Base-by-base conservation (phyloP, 768 basidiomycete genomes). In the Mycena filopes region DNA sequence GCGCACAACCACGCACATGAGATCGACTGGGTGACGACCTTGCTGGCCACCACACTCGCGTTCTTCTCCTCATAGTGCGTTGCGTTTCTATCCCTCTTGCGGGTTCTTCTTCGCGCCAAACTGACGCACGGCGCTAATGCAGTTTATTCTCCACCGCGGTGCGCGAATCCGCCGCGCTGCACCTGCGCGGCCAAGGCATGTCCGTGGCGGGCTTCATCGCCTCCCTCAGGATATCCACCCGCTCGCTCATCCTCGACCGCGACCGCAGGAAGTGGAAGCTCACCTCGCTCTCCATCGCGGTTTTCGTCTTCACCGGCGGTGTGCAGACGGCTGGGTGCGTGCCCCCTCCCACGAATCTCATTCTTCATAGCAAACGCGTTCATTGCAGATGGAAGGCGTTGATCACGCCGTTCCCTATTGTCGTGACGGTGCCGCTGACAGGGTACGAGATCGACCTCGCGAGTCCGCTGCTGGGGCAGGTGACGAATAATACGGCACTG, bases 291-390 rank as follows among this genome's bases (percentile, higher is more conserved):
- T 59, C 57, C 11, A 41, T 59, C 28, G 13, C 13, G 9, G 21
- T 59, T 20, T 2, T 59, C 47, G 31, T 49, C 10, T 41, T 59
- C 46, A 59, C 57, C 16, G 23, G 10, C 13, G n/a, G n/a, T n/a
- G 25, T 59, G 2, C 57, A 49, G 23, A 49, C 57, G 4, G n/a
- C 57, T 29, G 47, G 57, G 57, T 59, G n/a, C n/a, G 57, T 49
- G 10, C 2, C 41, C 11, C 23, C 21, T 38, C 21, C 21, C 3
- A 16, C 2, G 11, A 31, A 41, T 49, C 28, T 4, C 21, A 25
- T 4, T 16, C 31, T 21, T 15, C 41, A 11, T 59, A 36, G 21
- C 29, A 55, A 31, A n/a, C 51, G 9, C 20, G n/a, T n/a, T n/a
- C n/a, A n/a, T n/a, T n/a, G n/a, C 29, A 58, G 56, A 1, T 58